Evolutionary conservation across 116 monocot genomes (phyloP).

Genomic region (Papilionanthe hybrid): DNA sequence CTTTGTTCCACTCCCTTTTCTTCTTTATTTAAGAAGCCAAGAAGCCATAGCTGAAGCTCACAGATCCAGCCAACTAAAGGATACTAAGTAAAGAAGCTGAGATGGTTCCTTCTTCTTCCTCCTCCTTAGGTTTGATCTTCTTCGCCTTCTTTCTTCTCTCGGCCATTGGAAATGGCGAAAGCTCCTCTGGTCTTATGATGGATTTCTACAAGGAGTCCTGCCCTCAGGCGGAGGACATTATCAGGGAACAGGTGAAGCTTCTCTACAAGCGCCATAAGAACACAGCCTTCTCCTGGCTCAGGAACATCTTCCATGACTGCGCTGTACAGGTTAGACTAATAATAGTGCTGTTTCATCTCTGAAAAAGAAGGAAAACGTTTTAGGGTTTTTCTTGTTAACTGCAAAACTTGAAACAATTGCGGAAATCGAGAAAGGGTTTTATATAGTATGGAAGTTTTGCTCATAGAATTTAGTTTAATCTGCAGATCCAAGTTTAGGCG

Average conservation of each 20-base stretch:
- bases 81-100: not conserved
- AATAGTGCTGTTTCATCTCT: too few species aligned
- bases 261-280: conserved; percentile 95
- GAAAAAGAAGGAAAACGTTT: too few species aligned
- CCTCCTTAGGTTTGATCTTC: conserved; percentile 31
- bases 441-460: too few species aligned
- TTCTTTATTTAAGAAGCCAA: not conserved
- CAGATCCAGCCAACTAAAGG: not conserved
- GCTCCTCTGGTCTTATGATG: conserved; percentile 42
- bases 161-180: conserved; percentile 6
- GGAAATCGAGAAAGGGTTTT: too few species aligned
- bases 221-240: conserved; percentile 76
- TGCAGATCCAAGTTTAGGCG: too few species aligned
- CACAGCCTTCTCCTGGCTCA: conserved; percentile 95
- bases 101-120: conserved; percentile 16
- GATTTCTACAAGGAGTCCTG: conserved; percentile 92
- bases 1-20: not conserved
- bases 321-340: conserved; percentile 55
- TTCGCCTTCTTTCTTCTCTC: conserved; percentile 30
- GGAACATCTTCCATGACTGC: conserved; percentile 96
- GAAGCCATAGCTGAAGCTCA: not conserved
- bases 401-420: too few species aligned
- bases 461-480: too few species aligned
- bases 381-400: too few species aligned
- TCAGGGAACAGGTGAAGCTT: conserved; percentile 72